phyloP scores from a whole-genome alignment of 805 yeast species.

The Zygotorulaspora florentina region DNA sequence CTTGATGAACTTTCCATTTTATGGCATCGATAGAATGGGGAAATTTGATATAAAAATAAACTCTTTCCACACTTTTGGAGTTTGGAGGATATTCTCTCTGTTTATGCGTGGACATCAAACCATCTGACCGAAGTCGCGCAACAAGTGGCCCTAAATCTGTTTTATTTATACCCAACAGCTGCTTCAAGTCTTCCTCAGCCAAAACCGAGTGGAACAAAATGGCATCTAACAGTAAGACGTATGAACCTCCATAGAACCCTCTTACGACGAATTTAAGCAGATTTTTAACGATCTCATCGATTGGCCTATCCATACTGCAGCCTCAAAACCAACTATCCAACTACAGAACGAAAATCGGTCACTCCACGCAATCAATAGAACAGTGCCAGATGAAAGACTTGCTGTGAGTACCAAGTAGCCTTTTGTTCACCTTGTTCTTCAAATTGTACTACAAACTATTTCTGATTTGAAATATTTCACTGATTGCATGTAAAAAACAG shows the following conservation, averaged over 20 bases:
- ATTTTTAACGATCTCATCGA: slow-evolving; percentile 40
- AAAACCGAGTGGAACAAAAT: slow-evolving; percentile 81
- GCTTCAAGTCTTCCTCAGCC: slow-evolving; percentile 86
- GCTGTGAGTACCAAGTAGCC: no score
- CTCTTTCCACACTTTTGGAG: slow-evolving; percentile 62
- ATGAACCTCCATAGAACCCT: slow-evolving; percentile 83
- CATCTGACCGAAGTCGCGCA: slow-evolving; percentile 77
- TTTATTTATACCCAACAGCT: slow-evolving; percentile 74
- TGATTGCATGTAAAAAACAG: no score
- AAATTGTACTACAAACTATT: no score
- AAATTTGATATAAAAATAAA: slow-evolving; percentile 81
- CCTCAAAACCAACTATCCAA: neutral
- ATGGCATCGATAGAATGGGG: slow-evolving; percentile 94
- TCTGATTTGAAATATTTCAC: no score
- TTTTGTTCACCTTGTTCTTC: no score
- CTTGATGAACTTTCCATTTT: slow-evolving; percentile 91
- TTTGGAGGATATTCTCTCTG: slow-evolving; percentile 68
- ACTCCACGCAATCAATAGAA: no score
- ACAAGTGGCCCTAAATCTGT: slow-evolving; percentile 83
- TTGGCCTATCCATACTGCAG: slow-evolving; percentile 33
- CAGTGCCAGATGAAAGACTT: no score
- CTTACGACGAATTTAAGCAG: slow-evolving; percentile 75
- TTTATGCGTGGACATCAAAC: slow-evolving; percentile 63
- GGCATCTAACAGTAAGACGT: slow-evolving; percentile 82
- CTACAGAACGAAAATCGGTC: no score